A percentile compares a stretch with the other conserved stretches of the same genome.
phyloP scores from a whole-genome alignment of 495 filamentous ascomycete genomes.

The Aspergillus conjunctus region DNA sequence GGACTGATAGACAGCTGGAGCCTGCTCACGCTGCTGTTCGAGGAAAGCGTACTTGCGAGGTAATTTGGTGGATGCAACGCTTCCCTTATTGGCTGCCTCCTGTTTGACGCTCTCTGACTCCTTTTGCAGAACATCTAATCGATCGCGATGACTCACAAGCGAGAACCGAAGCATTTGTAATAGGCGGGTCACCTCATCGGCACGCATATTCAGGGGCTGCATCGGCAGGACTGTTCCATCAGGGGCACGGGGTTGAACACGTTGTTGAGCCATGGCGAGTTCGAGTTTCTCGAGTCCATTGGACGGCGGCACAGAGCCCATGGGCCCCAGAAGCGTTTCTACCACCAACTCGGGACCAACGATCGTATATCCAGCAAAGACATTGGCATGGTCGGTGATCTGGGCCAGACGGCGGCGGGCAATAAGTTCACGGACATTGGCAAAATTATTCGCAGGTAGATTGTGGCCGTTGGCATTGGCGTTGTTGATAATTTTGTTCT shows the following conservation, averaged over 20 bases:
- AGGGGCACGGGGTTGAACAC: constrained; percentile 47
- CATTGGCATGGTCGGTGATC: constrained; percentile 55
- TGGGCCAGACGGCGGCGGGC: constrained; percentile 52
- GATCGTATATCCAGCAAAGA: constrained; percentile 52
- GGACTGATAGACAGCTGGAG: constrained; percentile 50
- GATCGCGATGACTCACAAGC: constrained; percentile 49
- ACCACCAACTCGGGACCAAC: constrained; percentile 52
- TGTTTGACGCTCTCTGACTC: constrained; percentile 44
- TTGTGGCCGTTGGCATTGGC: constrained; percentile 27
- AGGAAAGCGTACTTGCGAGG: constrained; percentile 49
- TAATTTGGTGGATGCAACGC: constrained; percentile 38
- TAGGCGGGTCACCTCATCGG: constrained; percentile 49
- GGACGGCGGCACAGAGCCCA: constrained; percentile 49
- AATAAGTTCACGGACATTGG: constrained; percentile 52
- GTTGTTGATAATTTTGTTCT: constrained; percentile 16
- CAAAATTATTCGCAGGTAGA: constrained; percentile 50
- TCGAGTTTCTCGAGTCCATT: constrained; percentile 52
- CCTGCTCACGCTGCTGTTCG: constrained; percentile 45
- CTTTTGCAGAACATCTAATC: constrained; percentile 48
- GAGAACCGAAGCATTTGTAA: constrained; percentile 54
- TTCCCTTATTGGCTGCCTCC: constrained; percentile 39
- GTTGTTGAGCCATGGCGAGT: constrained; percentile 52
- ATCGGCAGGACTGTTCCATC: constrained; percentile 47
- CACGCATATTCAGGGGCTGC: constrained; percentile 52
- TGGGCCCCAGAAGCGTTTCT: constrained; percentile 49